Percentiles rank a stretch among this genome's conserved stretches.
These are phyloP conservation scores for Capsella bursapastoris DNA, from an alignment of 345 rosid species.

Conservation along the genomic window DNA sequence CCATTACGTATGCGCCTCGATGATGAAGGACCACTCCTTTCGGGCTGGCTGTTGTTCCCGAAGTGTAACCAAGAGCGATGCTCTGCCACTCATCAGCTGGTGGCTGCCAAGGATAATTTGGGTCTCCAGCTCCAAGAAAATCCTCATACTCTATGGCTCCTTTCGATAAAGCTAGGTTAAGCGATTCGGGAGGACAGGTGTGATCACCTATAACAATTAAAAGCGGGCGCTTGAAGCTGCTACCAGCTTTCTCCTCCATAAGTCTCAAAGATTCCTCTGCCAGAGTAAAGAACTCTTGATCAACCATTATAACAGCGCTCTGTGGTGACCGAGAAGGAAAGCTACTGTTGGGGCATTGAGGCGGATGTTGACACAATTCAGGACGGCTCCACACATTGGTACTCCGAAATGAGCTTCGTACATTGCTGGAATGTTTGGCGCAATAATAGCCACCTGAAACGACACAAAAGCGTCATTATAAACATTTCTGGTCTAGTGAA, in stretches of 20 bases:
- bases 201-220: constrained; percentile 77
- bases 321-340: constrained; percentile 79
- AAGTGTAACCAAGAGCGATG: constrained; percentile 87
- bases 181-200: constrained; percentile 62
- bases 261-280: constrained; percentile 80
- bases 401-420: constrained; percentile 93
- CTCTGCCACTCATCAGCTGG: constrained; percentile 98
- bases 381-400: constrained; percentile 91
- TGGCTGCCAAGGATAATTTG: constrained; percentile 77
- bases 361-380: constrained; percentile 79
- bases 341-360: constrained; percentile 75
- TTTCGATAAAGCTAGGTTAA: constrained; percentile 58
- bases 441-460: constrained; percentile 75
- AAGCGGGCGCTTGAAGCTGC: constrained; percentile 59
- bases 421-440: constrained; percentile 85
- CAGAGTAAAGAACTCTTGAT: constrained; percentile 76
- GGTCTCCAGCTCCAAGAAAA: constrained; percentile 77
- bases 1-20: constrained; percentile 88
- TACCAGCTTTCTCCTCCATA: constrained; percentile 54
- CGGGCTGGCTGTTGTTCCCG: constrained; percentile 96
- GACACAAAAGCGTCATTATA: not conserved
- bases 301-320: constrained; percentile 72
- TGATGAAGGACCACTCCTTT: constrained; percentile 89
- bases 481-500: constrained; percentile 4
- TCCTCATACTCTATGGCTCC: constrained; percentile 89